Evolutionary conservation across 148 eudicot genomes (phyloP).

Genomic region (Talinum fruticosum): DNA sequence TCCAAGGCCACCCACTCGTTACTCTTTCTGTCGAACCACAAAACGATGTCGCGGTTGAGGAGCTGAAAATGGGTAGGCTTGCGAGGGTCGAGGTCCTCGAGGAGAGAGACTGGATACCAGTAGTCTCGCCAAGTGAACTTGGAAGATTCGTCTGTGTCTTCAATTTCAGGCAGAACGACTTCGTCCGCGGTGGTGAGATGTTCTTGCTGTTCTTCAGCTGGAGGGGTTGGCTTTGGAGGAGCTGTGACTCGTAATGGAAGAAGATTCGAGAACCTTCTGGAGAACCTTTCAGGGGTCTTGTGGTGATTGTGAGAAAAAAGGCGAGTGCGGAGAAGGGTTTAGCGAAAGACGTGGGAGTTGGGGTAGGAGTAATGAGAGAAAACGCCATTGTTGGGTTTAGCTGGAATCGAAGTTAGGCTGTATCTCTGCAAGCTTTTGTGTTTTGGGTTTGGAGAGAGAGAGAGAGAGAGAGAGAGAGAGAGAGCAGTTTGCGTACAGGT

Average conservation of each 20-base stretch:
- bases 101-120: conserved; percentile 90
- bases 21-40: conserved; percentile 62
- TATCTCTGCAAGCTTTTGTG: not conserved
- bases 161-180: conserved; percentile 13
- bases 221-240: conserved; percentile 33
- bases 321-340: conserved; percentile 8
- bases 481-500: conserved; percentile 24
- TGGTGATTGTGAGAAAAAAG: not conserved
- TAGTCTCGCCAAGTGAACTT: conserved; percentile 91
- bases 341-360: not conserved
- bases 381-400: conserved; percentile 14
- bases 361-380: conserved; percentile 10
- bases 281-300: not conserved
- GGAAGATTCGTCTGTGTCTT: conserved; percentile 29
- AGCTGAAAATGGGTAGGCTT: conserved; percentile 83
- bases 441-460: not conserved
- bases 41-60: conserved; percentile 74
- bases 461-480: not conserved
- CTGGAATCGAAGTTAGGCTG: not conserved
- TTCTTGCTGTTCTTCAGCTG: not conserved
- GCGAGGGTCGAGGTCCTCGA: conserved; percentile 68
- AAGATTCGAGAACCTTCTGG: conserved; percentile 13
- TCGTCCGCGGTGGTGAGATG: conserved; percentile 20
- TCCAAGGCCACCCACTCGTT: conserved; percentile 81
- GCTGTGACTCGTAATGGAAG: conserved; percentile 44